These are phyloP conservation scores for Sporothrix curviconia DNA, from an alignment of 2,329 filamentous ascomycete genomes.

Conservation along the genomic window DNA sequence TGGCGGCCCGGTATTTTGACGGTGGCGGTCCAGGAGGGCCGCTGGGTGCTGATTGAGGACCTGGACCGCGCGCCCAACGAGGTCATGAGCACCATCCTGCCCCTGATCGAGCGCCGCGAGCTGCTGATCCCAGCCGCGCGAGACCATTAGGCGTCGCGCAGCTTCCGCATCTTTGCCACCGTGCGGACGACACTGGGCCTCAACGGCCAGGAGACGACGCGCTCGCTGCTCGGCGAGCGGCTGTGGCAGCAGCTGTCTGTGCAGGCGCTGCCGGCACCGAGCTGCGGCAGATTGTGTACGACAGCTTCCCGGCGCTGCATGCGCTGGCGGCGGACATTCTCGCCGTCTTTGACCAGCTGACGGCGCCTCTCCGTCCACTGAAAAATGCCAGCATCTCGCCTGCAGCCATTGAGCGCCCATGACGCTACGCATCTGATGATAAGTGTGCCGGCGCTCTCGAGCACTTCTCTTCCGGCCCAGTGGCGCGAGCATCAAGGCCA, in stretches of 20 bases:
- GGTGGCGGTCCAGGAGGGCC: conserved; percentile 84
- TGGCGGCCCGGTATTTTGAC: conserved; percentile 93
- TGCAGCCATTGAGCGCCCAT: conserved; percentile 39
- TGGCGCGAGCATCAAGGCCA: no score
- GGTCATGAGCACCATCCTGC: conserved; percentile 85
- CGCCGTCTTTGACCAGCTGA: conserved; percentile 50
- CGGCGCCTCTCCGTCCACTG: conserved; percentile 26
- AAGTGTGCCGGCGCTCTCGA: conserved; percentile 83
- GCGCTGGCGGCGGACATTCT: conserved; percentile 55
- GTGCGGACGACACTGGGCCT: conserved; percentile 68
- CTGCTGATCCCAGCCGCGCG: conserved; percentile 83
- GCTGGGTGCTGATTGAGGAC: conserved; percentile 97
- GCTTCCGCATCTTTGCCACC: conserved; percentile 88
- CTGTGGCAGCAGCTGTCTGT: conserved; percentile 79
- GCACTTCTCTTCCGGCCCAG: conserved; percentile 48
- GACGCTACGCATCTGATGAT: conserved; percentile 61
- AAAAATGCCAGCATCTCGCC: conserved; percentile 23
- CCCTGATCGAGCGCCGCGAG: conserved; percentile 87
- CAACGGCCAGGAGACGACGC: conserved; percentile 60
- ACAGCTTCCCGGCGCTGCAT: conserved; percentile 63
- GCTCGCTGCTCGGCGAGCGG: conserved; percentile 72
- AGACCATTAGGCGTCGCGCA: conserved; percentile 74
- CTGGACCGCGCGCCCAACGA: conserved; percentile 91
- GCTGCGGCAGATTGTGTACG: conserved; percentile 64
- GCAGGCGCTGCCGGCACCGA: conserved; percentile 61